Conservation (phyloP, 805 yeast species). For the Metschnikowia bowlesiae region DNA sequence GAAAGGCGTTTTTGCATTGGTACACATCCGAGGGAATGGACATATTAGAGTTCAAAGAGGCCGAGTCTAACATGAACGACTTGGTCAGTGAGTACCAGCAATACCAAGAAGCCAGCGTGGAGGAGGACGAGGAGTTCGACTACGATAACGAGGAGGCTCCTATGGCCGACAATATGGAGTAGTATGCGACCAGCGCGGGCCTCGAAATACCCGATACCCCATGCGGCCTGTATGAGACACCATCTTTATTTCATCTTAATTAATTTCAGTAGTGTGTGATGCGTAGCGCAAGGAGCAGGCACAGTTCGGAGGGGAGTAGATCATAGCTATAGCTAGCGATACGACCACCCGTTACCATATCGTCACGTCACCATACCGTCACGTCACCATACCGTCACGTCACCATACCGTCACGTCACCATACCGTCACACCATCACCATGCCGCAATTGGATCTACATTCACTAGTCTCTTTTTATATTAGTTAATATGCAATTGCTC, state of each 20-base stretch:
- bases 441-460: no score
- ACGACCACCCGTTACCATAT: no score
- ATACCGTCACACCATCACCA: no score
- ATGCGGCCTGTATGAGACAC: conserved; percentile 1
- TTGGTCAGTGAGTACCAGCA: conserved; percentile 86
- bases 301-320: no score
- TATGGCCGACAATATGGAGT: conserved; percentile 48
- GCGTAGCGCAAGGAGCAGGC: no score
- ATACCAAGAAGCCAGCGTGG: conserved; percentile 78
- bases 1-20: conserved; percentile 96
- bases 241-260: conserved; percentile 7
- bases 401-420: no score
- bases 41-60: conserved; percentile 89
- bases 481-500: not conserved
- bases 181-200: conserved; percentile 7
- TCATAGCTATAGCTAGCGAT: no score
- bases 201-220: not conserved
- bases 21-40: conserved; percentile 96
- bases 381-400: no score
- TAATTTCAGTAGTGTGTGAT: conserved; percentile 2
- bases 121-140: conserved; percentile 72
- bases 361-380: no score
- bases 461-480: not conserved
- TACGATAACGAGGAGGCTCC: conserved; percentile 61
- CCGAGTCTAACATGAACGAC: conserved; percentile 87